Evolutionary conservation across 2,329 filamentous ascomycete genomes (phyloP), one percentile per base, ranked within the genome.

Genomic region (Aspergillus uvarum): DNA sequence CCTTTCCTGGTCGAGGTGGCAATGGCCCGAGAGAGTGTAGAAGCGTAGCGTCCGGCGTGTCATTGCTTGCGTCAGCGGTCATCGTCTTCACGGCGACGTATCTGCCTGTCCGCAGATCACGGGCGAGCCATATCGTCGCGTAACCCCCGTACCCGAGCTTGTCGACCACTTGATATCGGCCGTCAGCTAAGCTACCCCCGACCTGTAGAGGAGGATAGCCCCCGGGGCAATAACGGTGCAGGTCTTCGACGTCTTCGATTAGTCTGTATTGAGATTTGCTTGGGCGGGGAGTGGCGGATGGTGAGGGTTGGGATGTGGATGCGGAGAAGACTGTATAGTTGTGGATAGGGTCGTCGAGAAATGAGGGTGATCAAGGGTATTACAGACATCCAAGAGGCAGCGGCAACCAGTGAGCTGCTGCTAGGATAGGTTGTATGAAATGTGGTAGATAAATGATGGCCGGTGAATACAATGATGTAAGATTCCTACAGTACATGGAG

Each of bases 81-180:
- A 69, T 68, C 14, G 72, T 64, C 61, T 77, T 77, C n/a, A 77
- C 51, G 6, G 74, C 74, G 16, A 76, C 72, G 61, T 74, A 75
- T 58, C 47, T 63, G 0, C 57, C 55, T 5, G 24, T 29, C 31
- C 44, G 53, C 14, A 68, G 22, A 42, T 76, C 74, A 1, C 56
- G 61, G n/a, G 74, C 72, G 21, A 78, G 71, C 73, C 72, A 78
- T 31, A 66, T 64, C 5, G 73, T 77, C 5, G 74, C 77, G 59
- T 65, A 66, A 47, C 48, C 53, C 51, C 63, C 63, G 35, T 61
- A 58, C 0, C 63, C 62, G 29, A 67, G 59, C 29, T 68, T 67
- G 16, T 63, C 21, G 57, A 63, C 52, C 10, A 63, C 14, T 32
- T 44, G 54, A 50, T 65, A 67, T 3, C 59, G 61, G 51, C 62